These are phyloP conservation scores for Lachancea dasiensis DNA, from an alignment of 805 yeast species.

Conservation along the genomic window DNA sequence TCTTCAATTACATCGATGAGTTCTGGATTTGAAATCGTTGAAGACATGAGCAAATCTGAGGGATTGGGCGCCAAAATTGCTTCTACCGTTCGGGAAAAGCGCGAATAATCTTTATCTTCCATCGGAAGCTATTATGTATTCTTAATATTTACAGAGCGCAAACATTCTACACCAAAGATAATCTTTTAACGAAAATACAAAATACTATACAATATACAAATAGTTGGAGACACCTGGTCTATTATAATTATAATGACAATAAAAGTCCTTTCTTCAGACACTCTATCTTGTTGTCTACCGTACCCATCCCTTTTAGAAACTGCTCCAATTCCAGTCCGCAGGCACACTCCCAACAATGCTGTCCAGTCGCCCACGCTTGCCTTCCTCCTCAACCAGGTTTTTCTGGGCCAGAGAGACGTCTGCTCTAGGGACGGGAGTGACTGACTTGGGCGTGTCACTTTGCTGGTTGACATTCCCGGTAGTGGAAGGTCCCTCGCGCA, in stretches of 20 bases:
- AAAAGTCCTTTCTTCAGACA: not conserved
- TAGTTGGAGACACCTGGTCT: slow-evolving; percentile 4
- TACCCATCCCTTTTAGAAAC: slow-evolving; percentile 38
- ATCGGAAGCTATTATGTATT: not conserved
- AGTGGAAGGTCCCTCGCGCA: slow-evolving; percentile 23
- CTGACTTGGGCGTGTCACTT: slow-evolving; percentile 2
- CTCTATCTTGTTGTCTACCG: slow-evolving; percentile 3
- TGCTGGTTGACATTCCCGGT: not conserved
- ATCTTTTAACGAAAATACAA: not conserved
- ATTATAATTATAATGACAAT: too few species aligned
- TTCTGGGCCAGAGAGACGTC: not conserved
- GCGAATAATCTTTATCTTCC: slow-evolving; percentile 7
- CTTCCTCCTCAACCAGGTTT: slow-evolving; percentile 7
- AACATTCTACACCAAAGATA: too few species aligned
- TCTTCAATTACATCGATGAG: slow-evolving; percentile 18
- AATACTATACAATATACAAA: not conserved
- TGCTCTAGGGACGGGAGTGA: slow-evolving; percentile 3
- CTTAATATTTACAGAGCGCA: too few species aligned
- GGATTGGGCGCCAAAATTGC: slow-evolving; percentile 19
- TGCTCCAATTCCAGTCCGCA: slow-evolving; percentile 78
- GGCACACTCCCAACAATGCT: slow-evolving; percentile 48
- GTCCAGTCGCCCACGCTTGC: slow-evolving; percentile 34
- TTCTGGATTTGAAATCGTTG: slow-evolving; percentile 24
- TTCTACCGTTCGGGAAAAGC: slow-evolving; percentile 24
- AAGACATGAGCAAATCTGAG: slow-evolving; percentile 4